Base-by-base conservation (phyloP, 495 filamentous ascomycete genomes). In the Neurospora intermedia region DNA sequence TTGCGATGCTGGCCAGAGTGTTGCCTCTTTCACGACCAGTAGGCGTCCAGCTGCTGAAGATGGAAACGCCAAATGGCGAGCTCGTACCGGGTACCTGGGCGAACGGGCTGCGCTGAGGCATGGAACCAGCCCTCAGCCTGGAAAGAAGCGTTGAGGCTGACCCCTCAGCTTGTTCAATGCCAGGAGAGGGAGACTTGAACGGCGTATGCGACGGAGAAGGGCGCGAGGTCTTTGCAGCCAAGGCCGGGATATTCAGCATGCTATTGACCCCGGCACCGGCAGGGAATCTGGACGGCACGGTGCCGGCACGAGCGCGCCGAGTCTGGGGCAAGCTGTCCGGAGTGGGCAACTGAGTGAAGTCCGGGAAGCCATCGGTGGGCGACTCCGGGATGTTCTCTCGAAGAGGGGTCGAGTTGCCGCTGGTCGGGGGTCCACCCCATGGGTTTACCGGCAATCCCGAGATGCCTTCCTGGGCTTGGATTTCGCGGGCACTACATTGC, bases 321-420 rank as follows among this genome's bases (percentile, higher is more conserved):
- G 84, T 82, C 71, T 87, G 89, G 77, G 85, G 91, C 80, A 84
- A 83, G 83, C 76, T 86, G 81, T 80, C 91, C 75, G 81, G 84
- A 70, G 82, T 86, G 79, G 85, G 88, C 81, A 80, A 85, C 73
- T 93, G 89, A 45, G 92, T 87, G 78, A 96, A 91, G 78, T 98
- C 94, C 23, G 96, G 94, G 77, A 98, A 98, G 73, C 92, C 95
- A 83, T 98, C 96, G 77, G 93, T 94, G 71, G 92, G 94, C n/a
- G 94, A 97, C 84, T 99, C 96, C 75, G 96, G 96, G 70, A 98
- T 97, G 72, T 96, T 97, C 83, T 98, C 96, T 74, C 96, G 92
- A 72, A 99, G 87, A 74, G 96, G 96, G 27, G 96, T 98, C 66
- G 96, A 97, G 84, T 96, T 91, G 72, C 94, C 94, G 80, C 94